Evolutionary conservation across 768 basidiomycete genomes (phyloP).

Genomic region (Leccinum uliginosum): DNA sequence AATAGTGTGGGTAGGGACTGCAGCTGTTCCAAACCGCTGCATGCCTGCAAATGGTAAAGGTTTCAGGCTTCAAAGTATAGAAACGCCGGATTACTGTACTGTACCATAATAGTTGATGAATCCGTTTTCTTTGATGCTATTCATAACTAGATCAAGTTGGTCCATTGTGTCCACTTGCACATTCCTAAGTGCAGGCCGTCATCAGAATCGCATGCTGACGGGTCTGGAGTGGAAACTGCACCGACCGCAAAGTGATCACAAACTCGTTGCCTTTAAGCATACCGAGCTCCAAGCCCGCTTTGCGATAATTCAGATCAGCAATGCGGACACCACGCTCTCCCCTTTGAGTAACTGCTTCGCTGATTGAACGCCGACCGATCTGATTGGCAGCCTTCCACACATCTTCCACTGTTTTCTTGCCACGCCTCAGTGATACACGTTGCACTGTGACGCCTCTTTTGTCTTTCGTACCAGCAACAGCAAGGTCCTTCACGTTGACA

Average conservation of each 20-base stretch:
- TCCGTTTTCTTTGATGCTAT: slow-evolving; percentile 73
- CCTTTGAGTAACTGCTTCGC: slow-evolving; percentile 61
- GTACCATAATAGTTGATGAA: slow-evolving; percentile 98
- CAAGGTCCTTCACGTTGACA: slow-evolving; percentile 73
- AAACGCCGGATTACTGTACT: slow-evolving; percentile 1
- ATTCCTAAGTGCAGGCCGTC: slow-evolving; percentile 49
- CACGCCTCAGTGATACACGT: slow-evolving; percentile 75
- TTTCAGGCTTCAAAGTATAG: neutral
- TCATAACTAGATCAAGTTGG: slow-evolving; percentile 70
- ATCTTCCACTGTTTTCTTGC: slow-evolving; percentile 73
- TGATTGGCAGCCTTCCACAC: slow-evolving; percentile 84
- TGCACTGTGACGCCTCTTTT: slow-evolving; percentile 97
- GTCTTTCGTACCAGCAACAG: slow-evolving; percentile 95
- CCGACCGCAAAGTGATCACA: slow-evolving; percentile 85
- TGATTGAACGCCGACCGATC: slow-evolving; percentile 49
- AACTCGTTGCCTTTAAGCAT: slow-evolving; percentile 97
- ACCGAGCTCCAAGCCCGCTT: slow-evolving; percentile 81
- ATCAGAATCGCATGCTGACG: neutral
- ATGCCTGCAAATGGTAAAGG: slow-evolving; percentile 59
- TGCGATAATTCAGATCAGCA: slow-evolving; percentile 82
- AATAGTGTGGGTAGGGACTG: slow-evolving; percentile 92
- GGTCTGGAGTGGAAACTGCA: slow-evolving; percentile 15
- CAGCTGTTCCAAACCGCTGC: slow-evolving; percentile 98
- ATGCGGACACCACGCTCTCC: slow-evolving; percentile 90
- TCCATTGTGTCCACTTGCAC: slow-evolving; percentile 74